Base-by-base conservation (phyloP, 2,329 filamentous ascomycete genomes). In the Metarhizium robertsii region DNA sequence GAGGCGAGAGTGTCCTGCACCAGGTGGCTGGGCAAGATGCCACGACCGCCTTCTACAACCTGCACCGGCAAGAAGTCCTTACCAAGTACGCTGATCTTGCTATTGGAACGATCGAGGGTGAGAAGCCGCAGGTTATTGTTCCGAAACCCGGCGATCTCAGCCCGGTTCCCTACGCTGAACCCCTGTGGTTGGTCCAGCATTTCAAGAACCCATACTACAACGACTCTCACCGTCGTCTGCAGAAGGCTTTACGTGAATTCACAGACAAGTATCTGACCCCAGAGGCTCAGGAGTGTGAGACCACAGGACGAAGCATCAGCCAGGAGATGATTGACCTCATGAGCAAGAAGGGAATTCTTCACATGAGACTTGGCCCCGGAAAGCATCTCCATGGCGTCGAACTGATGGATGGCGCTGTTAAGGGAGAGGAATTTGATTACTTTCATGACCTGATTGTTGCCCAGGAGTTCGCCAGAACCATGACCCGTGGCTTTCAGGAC, bases 31-130 rank as follows among this genome's bases (percentile, higher is more conserved):
- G 90, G 59, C 80, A 83, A 61, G 90, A 95, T 66, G 89, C 90
- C 52, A 95, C 90, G 2, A 75, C 79, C 40, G 87, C 86, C 55
- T 95, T 95, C 72, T 95, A 95, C 81, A 95, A 95, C 75, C 84
- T 96, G 53, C 91, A 96, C 74, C 79, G 90, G 30, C 90, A 95
- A 63, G 90, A 95, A 71, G 88, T 95, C n/a, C 79, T 95, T 11
- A 75, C 84, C 58, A 91, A 91, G 69, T 95, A 95, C 76, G 73
- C 79, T 50, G 77, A 81, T 64, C 79, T 95, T 18, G 86, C 82
- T 70, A 80, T 95, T 63, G 90, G 90, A 65, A 88, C 83, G 14
- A 70, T 95, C 66, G 75, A 83, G 61, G 87, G 83, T 70, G 89
- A 95, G 75, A 85, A 79, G 65, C 79, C 89, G 20, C 82, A 90